A percentile compares a stretch with the other conserved stretches of the same genome.
Conservation (phyloP, 148 eudicot genomes). For the Rhododendron simsii region DNA sequence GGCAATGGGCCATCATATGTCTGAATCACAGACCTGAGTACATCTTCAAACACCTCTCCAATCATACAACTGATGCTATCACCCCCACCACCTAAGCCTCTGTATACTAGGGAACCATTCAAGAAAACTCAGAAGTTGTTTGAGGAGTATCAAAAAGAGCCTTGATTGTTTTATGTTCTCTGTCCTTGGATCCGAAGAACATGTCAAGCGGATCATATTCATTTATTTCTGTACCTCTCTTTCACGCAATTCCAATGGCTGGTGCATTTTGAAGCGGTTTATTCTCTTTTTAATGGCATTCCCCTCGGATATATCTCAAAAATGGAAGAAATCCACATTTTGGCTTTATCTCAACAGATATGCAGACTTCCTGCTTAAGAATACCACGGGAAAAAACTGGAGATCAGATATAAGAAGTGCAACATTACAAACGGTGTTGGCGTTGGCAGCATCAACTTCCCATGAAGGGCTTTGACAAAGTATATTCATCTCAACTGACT, state of each 20-base stretch:
- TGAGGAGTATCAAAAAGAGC: slow-evolving; percentile 73
- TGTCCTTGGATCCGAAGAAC: slow-evolving; percentile 73
- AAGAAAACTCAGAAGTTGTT: slow-evolving; percentile 86
- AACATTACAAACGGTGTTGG: no score
- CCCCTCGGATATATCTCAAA: slow-evolving; percentile 57
- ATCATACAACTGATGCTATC: slow-evolving; percentile 32
- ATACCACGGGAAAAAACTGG: slow-evolving; percentile 33
- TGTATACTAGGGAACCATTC: slow-evolving; percentile 75
- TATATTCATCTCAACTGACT: no score
- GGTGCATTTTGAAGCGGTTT: slow-evolving; percentile 86
- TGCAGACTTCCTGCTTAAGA: slow-evolving; percentile 33
- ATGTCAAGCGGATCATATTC: slow-evolving; percentile 82
- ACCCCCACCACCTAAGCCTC: slow-evolving; percentile 61
- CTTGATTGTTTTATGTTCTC: slow-evolving; percentile 49
- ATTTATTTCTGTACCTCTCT: slow-evolving; percentile 71
- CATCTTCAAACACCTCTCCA: slow-evolving; percentile 36
- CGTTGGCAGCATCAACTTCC: no score
- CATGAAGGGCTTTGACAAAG: no score
- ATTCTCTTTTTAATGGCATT: slow-evolving; percentile 64
- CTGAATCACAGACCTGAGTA: slow-evolving; percentile 41
- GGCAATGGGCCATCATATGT: slow-evolving; percentile 40
- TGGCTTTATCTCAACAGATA: slow-evolving; percentile 78
- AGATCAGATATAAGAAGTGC: no score
- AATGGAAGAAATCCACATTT: slow-evolving; percentile 91
- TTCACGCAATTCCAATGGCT: slow-evolving; percentile 57